Evolutionary conservation across 139 green algal genomes (phyloP), one percentile per base, ranked within the genome.

Genomic region (Haematococcus lacustris): DNA sequence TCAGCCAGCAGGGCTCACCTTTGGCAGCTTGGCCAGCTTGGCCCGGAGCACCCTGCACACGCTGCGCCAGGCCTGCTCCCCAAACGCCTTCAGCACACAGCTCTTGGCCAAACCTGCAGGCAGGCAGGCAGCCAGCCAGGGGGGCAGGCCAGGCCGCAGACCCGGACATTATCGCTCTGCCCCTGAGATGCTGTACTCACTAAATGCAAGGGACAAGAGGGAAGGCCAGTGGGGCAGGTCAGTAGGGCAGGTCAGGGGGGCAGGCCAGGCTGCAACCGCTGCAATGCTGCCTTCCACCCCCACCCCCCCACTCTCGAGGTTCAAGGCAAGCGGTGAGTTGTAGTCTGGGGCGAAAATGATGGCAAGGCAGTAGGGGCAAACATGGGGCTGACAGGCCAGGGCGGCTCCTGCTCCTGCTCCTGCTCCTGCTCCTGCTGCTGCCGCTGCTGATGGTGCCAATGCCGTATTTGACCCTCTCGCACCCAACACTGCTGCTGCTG

Each of bases 21-120:
- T 84, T 1, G 91, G 91, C 73, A 92, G 76, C 30, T 70, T 66
- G 3, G 81, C 78, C 38, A 97, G 73, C 13, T 73, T 53, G 66
- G 78, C 82, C 5, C 82, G 77, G 37, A 97, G 80, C 25, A 83
- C 61, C 9, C 89, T 61, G 28, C 82, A 64, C 25, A 90, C 68
- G 30, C 66, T 78, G 23, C 50, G 66, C 30, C 75, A 84, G 0
- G 83, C 72, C 6, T 89, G 85, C 7, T 91, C 83, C 40, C 78
- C 79, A 32, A 65, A 76, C 1, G 68, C 60, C 26, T 77, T 79
- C 32, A 43, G 43, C 1, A 43, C 64, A 32, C 43, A 63, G 17
- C 40, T 63, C 23, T 47, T 38, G 17, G 67, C 47, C 40, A 61
- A 38, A 3, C 64, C 64, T 53, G 35, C 37, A 30, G 39, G 2